Conservation (phyloP, 2,329 filamentous ascomycete genomes). For the Cladobotryum mycophilum region DNA sequence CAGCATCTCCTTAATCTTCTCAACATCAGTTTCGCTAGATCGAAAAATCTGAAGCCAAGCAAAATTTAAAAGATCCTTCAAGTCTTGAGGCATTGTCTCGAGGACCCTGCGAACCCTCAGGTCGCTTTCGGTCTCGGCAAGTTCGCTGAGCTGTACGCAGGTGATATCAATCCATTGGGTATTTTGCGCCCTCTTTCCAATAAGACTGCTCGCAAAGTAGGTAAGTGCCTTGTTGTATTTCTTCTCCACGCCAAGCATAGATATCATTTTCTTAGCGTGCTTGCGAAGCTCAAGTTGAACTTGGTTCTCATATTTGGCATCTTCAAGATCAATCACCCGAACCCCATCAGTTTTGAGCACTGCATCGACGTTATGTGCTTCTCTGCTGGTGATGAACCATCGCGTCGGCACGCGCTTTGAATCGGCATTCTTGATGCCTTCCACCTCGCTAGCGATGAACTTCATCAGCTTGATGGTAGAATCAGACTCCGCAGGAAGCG, state of each 20-base stretch:
- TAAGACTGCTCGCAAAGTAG: constrained; percentile 36
- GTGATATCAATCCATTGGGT: constrained; percentile 40
- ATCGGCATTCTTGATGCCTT: constrained; percentile 17
- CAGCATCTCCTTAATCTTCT: constrained; percentile 37
- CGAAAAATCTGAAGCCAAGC: constrained; percentile 33
- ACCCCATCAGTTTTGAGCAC: constrained; percentile 23
- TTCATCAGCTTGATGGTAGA: constrained; percentile 30
- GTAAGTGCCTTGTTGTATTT: constrained; percentile 36
- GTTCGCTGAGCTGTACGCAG: constrained; percentile 34
- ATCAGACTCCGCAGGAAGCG: constrained; percentile 26
- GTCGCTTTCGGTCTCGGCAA: constrained; percentile 31
- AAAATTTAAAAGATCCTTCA: constrained; percentile 29
- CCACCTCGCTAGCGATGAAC: constrained; percentile 25
- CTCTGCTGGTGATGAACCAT: constrained; percentile 36
- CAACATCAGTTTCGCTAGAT: constrained; percentile 23
- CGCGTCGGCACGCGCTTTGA: constrained; percentile 20
- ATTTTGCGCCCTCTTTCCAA: constrained; percentile 36
- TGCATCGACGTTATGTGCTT: constrained; percentile 20
- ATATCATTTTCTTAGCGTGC: constrained; percentile 26
- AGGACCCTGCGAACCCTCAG: constrained; percentile 32
- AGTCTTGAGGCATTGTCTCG: constrained; percentile 34
- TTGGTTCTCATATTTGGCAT: constrained; percentile 31
- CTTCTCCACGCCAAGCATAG: constrained; percentile 27
- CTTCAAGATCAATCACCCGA: constrained; percentile 30
- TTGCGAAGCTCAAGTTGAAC: constrained; percentile 30